Evolutionary conservation across 352 stramenopile species (phyloP).

Genomic region (Phytophthora podocarpi): DNA sequence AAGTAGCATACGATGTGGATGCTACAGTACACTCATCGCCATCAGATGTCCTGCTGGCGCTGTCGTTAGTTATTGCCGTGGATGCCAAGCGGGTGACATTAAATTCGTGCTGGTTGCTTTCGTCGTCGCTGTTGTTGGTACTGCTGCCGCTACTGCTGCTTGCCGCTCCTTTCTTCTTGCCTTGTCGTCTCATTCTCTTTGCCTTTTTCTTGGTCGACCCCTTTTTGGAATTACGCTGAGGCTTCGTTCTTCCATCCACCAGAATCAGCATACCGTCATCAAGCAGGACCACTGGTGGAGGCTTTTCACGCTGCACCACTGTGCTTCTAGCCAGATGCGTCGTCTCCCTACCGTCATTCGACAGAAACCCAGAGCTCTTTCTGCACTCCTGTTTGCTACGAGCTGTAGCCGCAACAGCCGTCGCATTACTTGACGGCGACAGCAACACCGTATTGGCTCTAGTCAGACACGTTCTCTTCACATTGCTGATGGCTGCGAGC

Average conservation of each 20-base stretch:
- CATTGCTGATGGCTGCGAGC: background rate
- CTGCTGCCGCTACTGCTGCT: conserved; percentile 11
- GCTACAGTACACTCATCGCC: conserved; percentile 13
- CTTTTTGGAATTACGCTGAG: background rate
- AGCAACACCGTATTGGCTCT: conserved; percentile 26
- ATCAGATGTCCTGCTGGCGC: conserved; percentile 11
- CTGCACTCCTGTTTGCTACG: conserved; percentile 19
- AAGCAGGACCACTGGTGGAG: conserved; percentile 35
- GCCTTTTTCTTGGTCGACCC: conserved; percentile 27
- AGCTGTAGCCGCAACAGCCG: conserved; percentile 8
- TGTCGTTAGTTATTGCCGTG: conserved; percentile 6
- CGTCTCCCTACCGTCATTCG: background rate
- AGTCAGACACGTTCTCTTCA: conserved; percentile 1
- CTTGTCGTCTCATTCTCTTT: conserved; percentile 20
- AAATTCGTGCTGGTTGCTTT: background rate
- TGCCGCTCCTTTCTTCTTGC: conserved; percentile 12
- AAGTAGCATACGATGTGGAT: conserved; percentile 3
- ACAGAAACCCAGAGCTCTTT: background rate
- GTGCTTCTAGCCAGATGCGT: background rate
- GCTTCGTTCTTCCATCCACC: background rate
- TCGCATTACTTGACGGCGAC: conserved; percentile 33
- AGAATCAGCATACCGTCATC: conserved; percentile 28
- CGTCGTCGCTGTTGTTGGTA: conserved; percentile 35
- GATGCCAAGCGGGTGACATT: background rate
- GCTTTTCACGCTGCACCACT: conserved; percentile 6